phyloP scores from a whole-genome alignment of 257 asterid species.

The Fraxinus quadrangulata region DNA sequence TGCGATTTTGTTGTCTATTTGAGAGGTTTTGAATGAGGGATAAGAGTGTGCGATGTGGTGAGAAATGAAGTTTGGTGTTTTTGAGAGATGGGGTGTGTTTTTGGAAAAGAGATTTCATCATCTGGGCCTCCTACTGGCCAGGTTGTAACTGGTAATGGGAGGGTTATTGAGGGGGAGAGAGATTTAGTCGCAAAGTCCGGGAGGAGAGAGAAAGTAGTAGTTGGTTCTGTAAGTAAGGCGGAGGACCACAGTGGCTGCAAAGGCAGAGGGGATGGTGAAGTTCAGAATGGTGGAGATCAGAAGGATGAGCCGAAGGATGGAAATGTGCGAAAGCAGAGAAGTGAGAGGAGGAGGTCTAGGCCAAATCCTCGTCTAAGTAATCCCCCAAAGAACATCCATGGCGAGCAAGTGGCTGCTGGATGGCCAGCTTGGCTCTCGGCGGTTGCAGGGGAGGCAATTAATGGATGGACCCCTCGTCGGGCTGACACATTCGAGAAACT shows the following conservation, averaged over 20 bases:
- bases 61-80: slow-evolving; percentile 69
- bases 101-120: slow-evolving; percentile 71
- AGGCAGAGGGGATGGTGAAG: slow-evolving; percentile 43
- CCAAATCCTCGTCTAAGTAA: slow-evolving; percentile 80
- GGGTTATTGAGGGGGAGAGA: slow-evolving; percentile 44
- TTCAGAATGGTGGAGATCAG: slow-evolving; percentile 53
- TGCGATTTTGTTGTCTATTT: slow-evolving; percentile 22
- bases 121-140: slow-evolving; percentile 53
- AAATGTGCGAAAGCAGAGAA: slow-evolving; percentile 37
- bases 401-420: slow-evolving; percentile 94
- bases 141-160: slow-evolving; percentile 45
- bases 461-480: slow-evolving; percentile 85
- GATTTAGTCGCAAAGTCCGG: slow-evolving; percentile 52
- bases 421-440: slow-evolving; percentile 93
- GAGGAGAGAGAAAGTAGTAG: slow-evolving; percentile 64
- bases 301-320: slow-evolving; percentile 47
- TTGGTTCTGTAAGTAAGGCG: slow-evolving; percentile 43
- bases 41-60: slow-evolving; percentile 44
- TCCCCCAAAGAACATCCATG: slow-evolving; percentile 71
- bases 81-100: slow-evolving; percentile 89
- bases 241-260: slow-evolving; percentile 35
- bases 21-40: slow-evolving; percentile 42
- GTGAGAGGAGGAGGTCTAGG: slow-evolving; percentile 73
- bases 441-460: slow-evolving; percentile 87
- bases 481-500: slow-evolving; percentile 85